Conservation (phyloP, 1,139 yeast genomes). For the Lodderomyces parapsilosis region DNA sequence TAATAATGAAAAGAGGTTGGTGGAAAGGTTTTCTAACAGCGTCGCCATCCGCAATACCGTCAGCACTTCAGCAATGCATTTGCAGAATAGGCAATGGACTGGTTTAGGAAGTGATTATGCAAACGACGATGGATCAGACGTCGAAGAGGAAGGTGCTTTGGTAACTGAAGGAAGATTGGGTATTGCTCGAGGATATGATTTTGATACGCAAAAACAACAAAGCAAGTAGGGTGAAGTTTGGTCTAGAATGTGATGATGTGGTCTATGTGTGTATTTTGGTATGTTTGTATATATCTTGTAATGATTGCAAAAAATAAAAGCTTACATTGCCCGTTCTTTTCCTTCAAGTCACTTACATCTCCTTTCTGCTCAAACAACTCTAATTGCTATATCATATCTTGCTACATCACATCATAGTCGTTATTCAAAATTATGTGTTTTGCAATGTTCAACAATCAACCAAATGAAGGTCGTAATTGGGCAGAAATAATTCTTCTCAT, state of each 20-base stretch:
- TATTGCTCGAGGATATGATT: constrained; percentile 79
- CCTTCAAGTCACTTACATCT: neutral
- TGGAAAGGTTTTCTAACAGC: constrained; percentile 57
- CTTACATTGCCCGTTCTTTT: neutral
- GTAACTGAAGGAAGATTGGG: constrained; percentile 85
- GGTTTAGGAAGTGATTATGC: constrained; percentile 87
- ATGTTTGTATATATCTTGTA: neutral
- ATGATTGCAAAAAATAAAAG: neutral
- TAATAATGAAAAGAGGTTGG: constrained; percentile 38
- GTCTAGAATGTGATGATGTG: neutral
- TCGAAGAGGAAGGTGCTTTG: constrained; percentile 60
- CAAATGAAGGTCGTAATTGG: constrained; percentile 2
- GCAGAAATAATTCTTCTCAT: constrained; percentile 2
- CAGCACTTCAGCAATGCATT: constrained; percentile 80
- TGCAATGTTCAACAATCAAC: neutral
- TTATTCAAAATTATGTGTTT: neutral
- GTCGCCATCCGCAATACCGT: constrained; percentile 73
- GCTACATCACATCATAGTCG: neutral
- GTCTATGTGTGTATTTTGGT: neutral
- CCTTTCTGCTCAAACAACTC: neutral
- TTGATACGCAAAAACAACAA: neutral
- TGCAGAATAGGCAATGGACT: constrained; percentile 79
- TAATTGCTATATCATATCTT: neutral
- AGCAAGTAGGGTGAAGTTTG: neutral
- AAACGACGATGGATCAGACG: constrained; percentile 28